Evolutionary conservation across 2,329 filamentous ascomycete species (phyloP), one percentile per base, ranked within the genome.

Genomic region (Xylaria sp.): DNA sequence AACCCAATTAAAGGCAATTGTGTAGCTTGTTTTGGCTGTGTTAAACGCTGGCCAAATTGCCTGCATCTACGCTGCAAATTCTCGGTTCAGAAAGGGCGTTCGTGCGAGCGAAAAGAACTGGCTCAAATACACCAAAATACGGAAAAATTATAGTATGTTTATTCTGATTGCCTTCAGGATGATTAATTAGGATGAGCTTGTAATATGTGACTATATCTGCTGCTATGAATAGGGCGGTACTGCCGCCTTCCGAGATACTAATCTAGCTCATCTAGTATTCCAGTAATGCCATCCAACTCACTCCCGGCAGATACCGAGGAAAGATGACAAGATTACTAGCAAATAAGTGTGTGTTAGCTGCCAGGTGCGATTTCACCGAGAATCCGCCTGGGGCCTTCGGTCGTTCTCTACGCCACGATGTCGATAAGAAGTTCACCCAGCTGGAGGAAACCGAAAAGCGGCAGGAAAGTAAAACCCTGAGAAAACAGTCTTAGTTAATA

Each of bases 101-200:
- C 12, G 8, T 10, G 10, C n/a, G 5, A 16, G 53, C 53, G 3
- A 25, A 5, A 12, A 25, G 4, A 40, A 37, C 9, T 12, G 53
- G 53, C 21, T 40, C 35, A 18, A 25, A 40, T 18, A 25, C 21
- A 12, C 53, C 53, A 13, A 57, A 57, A 21, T 10, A 16, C 12
- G 53, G 32, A 1, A 25, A n/a, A 16, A 40, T 57, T 5, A 57
- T 57, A 57, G 53, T 57, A 40, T 3, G 53, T 57, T 3, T 57
- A 3, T 23, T 57, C 5, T 13, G 3, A 29, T 16, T 25, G 40
- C 21, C 8, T 5, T 21, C 51, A 37, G 37, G 10, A 2, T 53
- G 21, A 54, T 21, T 10, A 37, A 12, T 5, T 12, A 1, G 13
- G 18, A 5, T 29, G n/a, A 13, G 12, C 29, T 53, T 32, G 4